Evolutionary conservation across 2,329 filamentous ascomycete species (phyloP).

Genomic region (Chaetomiaceae sp.): DNA sequence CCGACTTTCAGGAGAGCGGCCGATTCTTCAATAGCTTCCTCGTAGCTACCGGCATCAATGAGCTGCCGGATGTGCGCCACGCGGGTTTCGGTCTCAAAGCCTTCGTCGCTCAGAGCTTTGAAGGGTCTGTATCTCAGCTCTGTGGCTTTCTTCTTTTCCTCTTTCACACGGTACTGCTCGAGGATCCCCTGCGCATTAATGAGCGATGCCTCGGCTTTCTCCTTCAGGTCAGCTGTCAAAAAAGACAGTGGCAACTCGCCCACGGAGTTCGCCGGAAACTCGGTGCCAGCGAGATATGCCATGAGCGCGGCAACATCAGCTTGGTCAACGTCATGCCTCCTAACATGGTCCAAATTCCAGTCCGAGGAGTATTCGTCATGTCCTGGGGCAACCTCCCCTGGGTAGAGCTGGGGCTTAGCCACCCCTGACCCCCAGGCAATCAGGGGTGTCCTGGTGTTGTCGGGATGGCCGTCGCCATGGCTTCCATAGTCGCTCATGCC

Average conservation of each 20-base stretch:
- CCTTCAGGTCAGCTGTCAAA: conserved; percentile 63
- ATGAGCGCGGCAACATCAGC: conserved; percentile 94
- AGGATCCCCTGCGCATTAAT: conserved; percentile 83
- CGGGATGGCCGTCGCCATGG: conserved; percentile 93
- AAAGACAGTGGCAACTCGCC: conserved; percentile 86
- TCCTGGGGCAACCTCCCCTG: conserved; percentile 60
- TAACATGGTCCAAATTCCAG: conserved; percentile 77
- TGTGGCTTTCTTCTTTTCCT: conserved; percentile 71
- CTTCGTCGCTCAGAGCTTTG: conserved; percentile 59
- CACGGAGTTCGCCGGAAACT: conserved; percentile 94
- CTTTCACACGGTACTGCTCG: conserved; percentile 95
- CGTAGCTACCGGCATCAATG: conserved; percentile 62
- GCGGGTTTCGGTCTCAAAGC: conserved; percentile 61
- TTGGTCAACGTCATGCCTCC: conserved; percentile 86
- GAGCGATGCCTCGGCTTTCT: conserved; percentile 80
- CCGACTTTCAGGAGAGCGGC: conserved; percentile 71
- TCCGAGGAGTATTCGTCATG: conserved; percentile 90
- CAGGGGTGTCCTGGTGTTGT: conserved; percentile 91
- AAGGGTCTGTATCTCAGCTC: conserved; percentile 78
- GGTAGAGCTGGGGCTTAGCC: conserved; percentile 62
- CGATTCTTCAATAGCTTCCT: conserved; percentile 75
- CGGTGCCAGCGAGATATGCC: conserved; percentile 82
- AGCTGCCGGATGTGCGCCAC: conserved; percentile 62
- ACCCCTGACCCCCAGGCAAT: conserved; percentile 93
- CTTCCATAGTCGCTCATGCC: conserved; percentile 99